A percentile compares a stretch with the other conserved stretches of the same genome.
Evolutionary conservation across 2,329 filamentous ascomycete genomes (phyloP).

Genomic region (Fusarium duplospermum): DNA sequence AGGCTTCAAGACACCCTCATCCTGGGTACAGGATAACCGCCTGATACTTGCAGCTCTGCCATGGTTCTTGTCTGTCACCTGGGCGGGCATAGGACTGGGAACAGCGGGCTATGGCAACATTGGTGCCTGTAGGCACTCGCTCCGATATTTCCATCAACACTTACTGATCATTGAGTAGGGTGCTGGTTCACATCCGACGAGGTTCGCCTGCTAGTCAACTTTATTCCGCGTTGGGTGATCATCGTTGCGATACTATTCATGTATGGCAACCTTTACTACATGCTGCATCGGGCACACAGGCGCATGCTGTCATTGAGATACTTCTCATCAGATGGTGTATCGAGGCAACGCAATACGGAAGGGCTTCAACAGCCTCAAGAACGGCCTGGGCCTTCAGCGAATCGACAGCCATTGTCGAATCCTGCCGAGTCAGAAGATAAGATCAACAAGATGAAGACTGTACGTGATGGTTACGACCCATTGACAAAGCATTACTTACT

Average conservation of each 20-base stretch:
- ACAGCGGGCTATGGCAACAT: constrained; percentile 9
- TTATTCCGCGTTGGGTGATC: constrained; percentile 14
- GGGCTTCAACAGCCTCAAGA: not conserved
- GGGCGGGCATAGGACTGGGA: constrained; percentile 11
- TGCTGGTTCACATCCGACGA: constrained; percentile 19
- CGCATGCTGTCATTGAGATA: constrained; percentile 3
- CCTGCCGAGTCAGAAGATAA: not conserved
- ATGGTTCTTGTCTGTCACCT: constrained; percentile 3
- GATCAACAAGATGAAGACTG: constrained; percentile 1
- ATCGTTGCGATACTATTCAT: constrained; percentile 10
- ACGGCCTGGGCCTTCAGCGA: not conserved
- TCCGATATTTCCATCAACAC: not conserved
- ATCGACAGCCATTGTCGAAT: not conserved
- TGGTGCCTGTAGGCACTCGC: constrained; percentile 4
- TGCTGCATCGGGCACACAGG: not conserved
- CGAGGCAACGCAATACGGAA: not conserved
- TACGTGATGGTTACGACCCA: not conserved
- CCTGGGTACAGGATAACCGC: constrained; percentile 4
- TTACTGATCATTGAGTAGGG: not conserved
- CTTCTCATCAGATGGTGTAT: not conserved
- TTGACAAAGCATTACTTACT: not conserved
- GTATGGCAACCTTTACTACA: not conserved
- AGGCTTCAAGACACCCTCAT: not conserved
- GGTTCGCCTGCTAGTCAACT: constrained; percentile 10
- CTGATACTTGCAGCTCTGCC: not conserved